Evolutionary conservation across 1,284 basidiomycete species (phyloP).

Genomic region (Phenoliferia sp.): DNA sequence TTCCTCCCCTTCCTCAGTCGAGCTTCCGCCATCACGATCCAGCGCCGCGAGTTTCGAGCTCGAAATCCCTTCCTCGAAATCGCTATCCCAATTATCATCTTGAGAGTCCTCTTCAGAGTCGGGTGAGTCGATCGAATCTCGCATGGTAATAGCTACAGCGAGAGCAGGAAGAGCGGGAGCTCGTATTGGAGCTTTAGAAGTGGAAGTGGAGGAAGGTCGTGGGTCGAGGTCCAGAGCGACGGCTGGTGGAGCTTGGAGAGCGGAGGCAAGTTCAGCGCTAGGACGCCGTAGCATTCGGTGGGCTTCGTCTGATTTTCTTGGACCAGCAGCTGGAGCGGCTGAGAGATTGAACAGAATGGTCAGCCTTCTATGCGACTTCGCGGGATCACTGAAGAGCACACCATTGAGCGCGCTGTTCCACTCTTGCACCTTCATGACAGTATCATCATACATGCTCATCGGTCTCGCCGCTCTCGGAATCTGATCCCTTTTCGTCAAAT

Average conservation of each 20-base stretch:
- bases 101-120: constrained; percentile 54
- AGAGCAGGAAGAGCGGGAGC: background rate
- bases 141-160: background rate
- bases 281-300: constrained; percentile 29
- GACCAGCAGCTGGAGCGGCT: background rate
- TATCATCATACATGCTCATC: constrained; percentile 65
- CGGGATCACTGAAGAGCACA: constrained; percentile 9
- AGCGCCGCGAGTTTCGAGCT: constrained; percentile 55
- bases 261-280: constrained; percentile 45
- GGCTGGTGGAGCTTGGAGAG: constrained; percentile 25
- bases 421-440: constrained; percentile 89
- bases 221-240: constrained; percentile 7
- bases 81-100: constrained; percentile 94
- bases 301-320: background rate
- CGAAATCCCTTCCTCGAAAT: constrained; percentile 90
- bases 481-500: background rate
- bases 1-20: constrained; percentile 34
- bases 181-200: background rate
- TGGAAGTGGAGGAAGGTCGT: background rate
- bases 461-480: background rate
- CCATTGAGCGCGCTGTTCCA: constrained; percentile 84
- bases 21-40: constrained; percentile 1
- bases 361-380: background rate
- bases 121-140: background rate
- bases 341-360: background rate